Conservation (phyloP, 1,284 basidiomycete genomes). For the Afroboletus lepidellus region DNA sequence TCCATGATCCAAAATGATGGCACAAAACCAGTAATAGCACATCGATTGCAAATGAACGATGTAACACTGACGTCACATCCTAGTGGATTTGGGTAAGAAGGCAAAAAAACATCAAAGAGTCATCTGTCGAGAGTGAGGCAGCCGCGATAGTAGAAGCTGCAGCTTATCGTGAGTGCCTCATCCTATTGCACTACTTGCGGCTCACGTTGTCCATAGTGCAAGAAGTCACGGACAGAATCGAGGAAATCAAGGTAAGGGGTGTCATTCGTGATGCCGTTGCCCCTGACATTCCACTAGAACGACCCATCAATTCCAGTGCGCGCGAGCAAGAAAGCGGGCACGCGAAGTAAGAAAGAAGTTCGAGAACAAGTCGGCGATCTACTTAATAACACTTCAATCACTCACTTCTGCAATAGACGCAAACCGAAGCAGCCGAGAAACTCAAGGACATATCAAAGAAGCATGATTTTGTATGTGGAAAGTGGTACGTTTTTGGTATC, state of each 20-base stretch:
- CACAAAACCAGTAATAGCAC: constrained; percentile 57
- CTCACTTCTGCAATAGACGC: constrained; percentile 42
- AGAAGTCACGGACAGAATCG: constrained; percentile 53
- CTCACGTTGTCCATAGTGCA: constrained; percentile 43
- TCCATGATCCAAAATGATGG: constrained; percentile 76
- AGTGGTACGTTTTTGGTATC: constrained; percentile 49
- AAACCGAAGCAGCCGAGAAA: constrained; percentile 53
- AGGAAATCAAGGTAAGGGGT: constrained; percentile 53
- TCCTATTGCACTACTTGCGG: not conserved
- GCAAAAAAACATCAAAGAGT: constrained; percentile 24
- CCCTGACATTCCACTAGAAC: constrained; percentile 41
- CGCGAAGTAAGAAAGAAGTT: constrained; percentile 70
- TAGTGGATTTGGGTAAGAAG: constrained; percentile 70
- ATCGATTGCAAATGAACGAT: not conserved
- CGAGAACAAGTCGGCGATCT: constrained; percentile 47
- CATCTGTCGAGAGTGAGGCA: constrained; percentile 18
- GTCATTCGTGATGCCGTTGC: not conserved
- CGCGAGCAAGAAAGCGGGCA: constrained; percentile 67
- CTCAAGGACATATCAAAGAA: constrained; percentile 57
- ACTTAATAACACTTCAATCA: not conserved
- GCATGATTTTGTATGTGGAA: constrained; percentile 55
- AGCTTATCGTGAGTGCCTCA: constrained; percentile 41
- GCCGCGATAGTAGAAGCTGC: constrained; percentile 49
- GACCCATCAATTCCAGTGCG: constrained; percentile 62
- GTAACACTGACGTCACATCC: not conserved